phyloP scores from a whole-genome alignment of 2,329 filamentous ascomycete genomes.

The Cercospora brassicicola region DNA sequence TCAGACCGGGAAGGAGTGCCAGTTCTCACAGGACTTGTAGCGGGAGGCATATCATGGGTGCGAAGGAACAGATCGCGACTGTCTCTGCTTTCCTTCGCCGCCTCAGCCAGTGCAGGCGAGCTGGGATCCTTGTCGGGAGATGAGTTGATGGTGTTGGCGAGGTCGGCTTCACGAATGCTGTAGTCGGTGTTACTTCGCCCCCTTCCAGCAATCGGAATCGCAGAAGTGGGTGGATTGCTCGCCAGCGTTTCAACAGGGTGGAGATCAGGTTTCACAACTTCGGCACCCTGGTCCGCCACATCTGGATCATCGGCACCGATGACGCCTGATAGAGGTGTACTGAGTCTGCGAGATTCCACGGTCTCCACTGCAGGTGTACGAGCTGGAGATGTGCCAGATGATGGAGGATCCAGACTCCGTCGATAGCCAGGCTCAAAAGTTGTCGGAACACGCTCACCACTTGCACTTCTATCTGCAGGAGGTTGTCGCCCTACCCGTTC shows the following conservation, averaged over 20 bases:
- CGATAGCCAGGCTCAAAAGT: constrained; percentile 56
- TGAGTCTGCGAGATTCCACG: constrained; percentile 29
- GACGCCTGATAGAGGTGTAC: constrained; percentile 33
- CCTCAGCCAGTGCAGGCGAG: constrained; percentile 30
- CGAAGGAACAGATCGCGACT: constrained; percentile 33
- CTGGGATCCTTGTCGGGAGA: constrained; percentile 26
- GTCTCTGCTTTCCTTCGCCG: constrained; percentile 21
- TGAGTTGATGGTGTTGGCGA: constrained; percentile 34
- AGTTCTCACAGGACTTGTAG: constrained; percentile 14
- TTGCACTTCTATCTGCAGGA: constrained; percentile 43
- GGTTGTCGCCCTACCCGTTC: constrained; percentile 40
- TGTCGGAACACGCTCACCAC: constrained; percentile 35
- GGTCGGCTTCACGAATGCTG: constrained; percentile 38
- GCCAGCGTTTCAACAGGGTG: constrained; percentile 27
- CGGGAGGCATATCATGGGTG: constrained; percentile 26
- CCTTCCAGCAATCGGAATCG: constrained; percentile 28
- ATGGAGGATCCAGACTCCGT: constrained; percentile 60
- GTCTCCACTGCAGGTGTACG: constrained; percentile 56
- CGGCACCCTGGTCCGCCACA: constrained; percentile 29
- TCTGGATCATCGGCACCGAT: constrained; percentile 29
- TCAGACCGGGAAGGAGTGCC: constrained; percentile 25
- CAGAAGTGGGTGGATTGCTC: constrained; percentile 15
- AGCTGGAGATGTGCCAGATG: constrained; percentile 61
- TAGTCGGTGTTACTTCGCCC: constrained; percentile 36
- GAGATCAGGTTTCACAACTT: constrained; percentile 27